A percentile compares a stretch with the other conserved stretches of the same genome.
Conservation (phyloP, 2,329 filamentous ascomycete species). For the Fusarium virguliforme region DNA sequence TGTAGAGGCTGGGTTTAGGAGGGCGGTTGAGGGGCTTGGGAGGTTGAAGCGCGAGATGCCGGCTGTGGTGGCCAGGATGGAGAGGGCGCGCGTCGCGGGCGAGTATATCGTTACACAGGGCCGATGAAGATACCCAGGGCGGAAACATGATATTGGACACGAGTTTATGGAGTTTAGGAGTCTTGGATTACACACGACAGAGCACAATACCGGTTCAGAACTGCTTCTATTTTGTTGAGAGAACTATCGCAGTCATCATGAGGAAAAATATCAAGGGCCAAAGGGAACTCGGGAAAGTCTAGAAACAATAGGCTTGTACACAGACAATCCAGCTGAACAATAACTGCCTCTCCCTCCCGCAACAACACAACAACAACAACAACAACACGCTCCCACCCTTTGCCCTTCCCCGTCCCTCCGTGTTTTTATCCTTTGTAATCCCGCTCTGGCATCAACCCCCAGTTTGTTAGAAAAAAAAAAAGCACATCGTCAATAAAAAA, state of each 20-base stretch:
- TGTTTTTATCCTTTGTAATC: slow-evolving; percentile 24
- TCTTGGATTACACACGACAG: neutral
- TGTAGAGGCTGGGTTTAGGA: slow-evolving; percentile 64
- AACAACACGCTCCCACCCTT: slow-evolving; percentile 21
- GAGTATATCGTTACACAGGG: slow-evolving; percentile 67
- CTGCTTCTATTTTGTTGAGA: slow-evolving; percentile 42
- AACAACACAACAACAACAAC: slow-evolving; percentile 36
- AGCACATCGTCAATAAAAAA: slow-evolving; percentile 38
- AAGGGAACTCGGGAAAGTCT: slow-evolving; percentile 26
- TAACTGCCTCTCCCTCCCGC: slow-evolving; percentile 26
- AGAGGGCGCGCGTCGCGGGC: slow-evolving; percentile 73
- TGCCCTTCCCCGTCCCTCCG: slow-evolving; percentile 1
- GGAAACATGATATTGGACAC: slow-evolving; percentile 22
- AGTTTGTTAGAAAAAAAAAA: slow-evolving; percentile 31
- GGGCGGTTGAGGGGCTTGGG: slow-evolving; percentile 67
- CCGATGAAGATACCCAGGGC: slow-evolving; percentile 46
- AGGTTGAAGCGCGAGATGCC: slow-evolving; percentile 74
- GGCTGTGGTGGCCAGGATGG: slow-evolving; percentile 75
- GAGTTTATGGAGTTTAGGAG: slow-evolving; percentile 33
- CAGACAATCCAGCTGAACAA: slow-evolving; percentile 16
- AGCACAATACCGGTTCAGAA: slow-evolving; percentile 14
- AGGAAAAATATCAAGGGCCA: slow-evolving; percentile 32
- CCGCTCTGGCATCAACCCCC: slow-evolving; percentile 27
- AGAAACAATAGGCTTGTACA: slow-evolving; percentile 19
- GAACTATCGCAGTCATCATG: slow-evolving; percentile 42